These are phyloP conservation scores for Daldinia sp. DNA, from an alignment of 2,329 filamentous ascomycete genomes.

Conservation along the genomic window DNA sequence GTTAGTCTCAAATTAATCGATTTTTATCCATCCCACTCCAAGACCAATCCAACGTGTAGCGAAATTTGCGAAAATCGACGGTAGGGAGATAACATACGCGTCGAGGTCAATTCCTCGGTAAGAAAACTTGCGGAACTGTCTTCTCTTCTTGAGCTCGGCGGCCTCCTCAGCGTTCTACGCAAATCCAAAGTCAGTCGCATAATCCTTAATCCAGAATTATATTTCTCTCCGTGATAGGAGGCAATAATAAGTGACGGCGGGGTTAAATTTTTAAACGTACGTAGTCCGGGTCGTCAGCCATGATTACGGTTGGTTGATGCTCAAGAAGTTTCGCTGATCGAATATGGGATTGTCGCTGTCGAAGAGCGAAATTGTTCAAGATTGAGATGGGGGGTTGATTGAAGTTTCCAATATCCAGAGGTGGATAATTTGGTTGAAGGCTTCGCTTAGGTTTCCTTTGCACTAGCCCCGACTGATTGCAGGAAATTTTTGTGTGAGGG, in stretches of 20 bases:
- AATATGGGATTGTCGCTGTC: slow-evolving; percentile 52
- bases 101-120: slow-evolving; percentile 99
- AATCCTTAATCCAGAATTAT: slow-evolving; percentile 14
- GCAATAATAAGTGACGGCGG: not conserved
- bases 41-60: not conserved
- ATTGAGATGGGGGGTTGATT: slow-evolving; percentile 40
- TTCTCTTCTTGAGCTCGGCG: slow-evolving; percentile 99
- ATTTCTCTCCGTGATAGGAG: not conserved
- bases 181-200: slow-evolving; percentile 44
- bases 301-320: slow-evolving; percentile 61
- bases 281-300: slow-evolving; percentile 85
- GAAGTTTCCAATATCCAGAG: slow-evolving; percentile 23
- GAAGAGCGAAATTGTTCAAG: slow-evolving; percentile 51
- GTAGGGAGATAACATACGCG: slow-evolving; percentile 71
- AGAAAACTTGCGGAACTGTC: slow-evolving; percentile 99
- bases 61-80: not conserved
- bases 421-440: slow-evolving; percentile 33
- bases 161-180: slow-evolving; percentile 93
- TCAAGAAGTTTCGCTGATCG: slow-evolving; percentile 54
- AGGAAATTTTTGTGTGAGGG: slow-evolving; percentile 40
- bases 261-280: slow-evolving; percentile 70
- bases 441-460: slow-evolving; percentile 34
- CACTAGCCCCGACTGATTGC: slow-evolving; percentile 20
- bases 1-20: slow-evolving; percentile 29
- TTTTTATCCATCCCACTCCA: not conserved